Base-by-base conservation (phyloP, 441 rosid genomes). In the Syzygium syzygioides region DNA sequence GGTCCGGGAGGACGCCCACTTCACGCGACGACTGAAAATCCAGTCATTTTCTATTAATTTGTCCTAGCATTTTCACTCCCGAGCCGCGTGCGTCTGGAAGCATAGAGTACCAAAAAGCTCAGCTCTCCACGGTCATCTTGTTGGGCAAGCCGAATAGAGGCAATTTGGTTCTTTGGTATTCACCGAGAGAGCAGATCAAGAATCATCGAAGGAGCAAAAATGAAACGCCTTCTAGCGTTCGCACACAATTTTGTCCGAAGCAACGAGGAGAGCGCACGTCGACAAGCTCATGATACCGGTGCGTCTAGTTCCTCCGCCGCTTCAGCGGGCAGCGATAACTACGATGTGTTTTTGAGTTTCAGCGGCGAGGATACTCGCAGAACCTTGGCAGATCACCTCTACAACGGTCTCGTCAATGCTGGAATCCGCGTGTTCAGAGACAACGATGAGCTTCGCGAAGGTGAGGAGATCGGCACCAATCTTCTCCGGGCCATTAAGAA, bases 11-110 rank as follows among this genome's bases (percentile, higher is more conserved):
- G 68, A 28, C 14, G 34, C 15, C 30, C 30, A 59, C 64, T 59
- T 59, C 64, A 59, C 64, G 64, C 64, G 13, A 25, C 64, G 64
- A 26, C 64, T 59, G 13, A 52, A 59, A 26, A 59, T 26, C 60
- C 64, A 59, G 30, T 59, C n/a, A 25, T 0, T 59, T 14, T 4
- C 2, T 26, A 26, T 59, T 0, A 0, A 5, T 26, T n/a, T 0
- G 64, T 59, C 64, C 5, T 4, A 41, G 2, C 30, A 5, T 14
- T 3, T 0, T 59, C 30, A n/a, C 0, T 59, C 15, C 7, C 30
- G 30, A 26, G 26, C 30, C 64, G 4, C 9, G 4, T 26, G 64
- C 62, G 2, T 26, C 64, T 59, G 5, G 30, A 11, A 26, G 64
- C 0, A 18, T 0, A n/a, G 14, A 14, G 66, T 14, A 26, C 18